phyloP scores from a whole-genome alignment of 352 stramenopile species.

The Phytopythium litorale region DNA sequence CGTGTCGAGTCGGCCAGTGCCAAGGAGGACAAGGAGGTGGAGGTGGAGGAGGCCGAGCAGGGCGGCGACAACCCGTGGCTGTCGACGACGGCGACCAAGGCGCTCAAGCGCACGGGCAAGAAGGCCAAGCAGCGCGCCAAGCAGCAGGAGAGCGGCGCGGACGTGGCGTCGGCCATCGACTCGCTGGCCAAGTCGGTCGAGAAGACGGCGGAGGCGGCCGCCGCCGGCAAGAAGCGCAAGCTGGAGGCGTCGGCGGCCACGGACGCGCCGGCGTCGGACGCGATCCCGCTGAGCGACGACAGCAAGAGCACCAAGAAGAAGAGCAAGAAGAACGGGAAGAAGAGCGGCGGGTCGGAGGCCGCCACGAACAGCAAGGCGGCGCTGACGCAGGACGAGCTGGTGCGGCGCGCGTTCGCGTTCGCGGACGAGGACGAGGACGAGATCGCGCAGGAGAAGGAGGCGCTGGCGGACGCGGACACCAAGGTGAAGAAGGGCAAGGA shows the following conservation, averaged over 20 bases:
- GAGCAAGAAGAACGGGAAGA: constrained; percentile 35
- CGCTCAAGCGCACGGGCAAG: constrained; percentile 59
- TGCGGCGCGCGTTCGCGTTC: constrained; percentile 94
- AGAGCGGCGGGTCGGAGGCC: constrained; percentile 27
- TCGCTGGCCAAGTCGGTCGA: constrained; percentile 50
- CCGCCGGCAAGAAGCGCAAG: constrained; percentile 43
- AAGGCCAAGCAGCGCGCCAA: constrained; percentile 44
- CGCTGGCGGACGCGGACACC: constrained; percentile 55
- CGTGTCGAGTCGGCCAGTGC: not conserved
- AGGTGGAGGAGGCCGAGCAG: constrained; percentile 15
- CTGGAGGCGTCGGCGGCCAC: constrained; percentile 24
- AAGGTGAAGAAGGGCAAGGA: constrained; percentile 74
- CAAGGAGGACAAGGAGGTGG: constrained; percentile 19
- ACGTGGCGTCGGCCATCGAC: constrained; percentile 57
- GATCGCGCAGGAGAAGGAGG: constrained; percentile 92
- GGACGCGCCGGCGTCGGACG: constrained; percentile 5
- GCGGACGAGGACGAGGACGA: constrained; percentile 90
- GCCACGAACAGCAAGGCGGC: constrained; percentile 20
- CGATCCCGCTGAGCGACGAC: constrained; percentile 9
- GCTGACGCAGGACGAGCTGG: constrained; percentile 89
- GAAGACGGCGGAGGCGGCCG: constrained; percentile 16
- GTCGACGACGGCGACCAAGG: constrained; percentile 41
- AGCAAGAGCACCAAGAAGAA: constrained; percentile 31
- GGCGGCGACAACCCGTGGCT: constrained; percentile 74
- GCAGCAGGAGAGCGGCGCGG: constrained; percentile 24